phyloP scores from a whole-genome alignment of 2,329 filamentous ascomycete species.

The Fusarium anguioides region DNA sequence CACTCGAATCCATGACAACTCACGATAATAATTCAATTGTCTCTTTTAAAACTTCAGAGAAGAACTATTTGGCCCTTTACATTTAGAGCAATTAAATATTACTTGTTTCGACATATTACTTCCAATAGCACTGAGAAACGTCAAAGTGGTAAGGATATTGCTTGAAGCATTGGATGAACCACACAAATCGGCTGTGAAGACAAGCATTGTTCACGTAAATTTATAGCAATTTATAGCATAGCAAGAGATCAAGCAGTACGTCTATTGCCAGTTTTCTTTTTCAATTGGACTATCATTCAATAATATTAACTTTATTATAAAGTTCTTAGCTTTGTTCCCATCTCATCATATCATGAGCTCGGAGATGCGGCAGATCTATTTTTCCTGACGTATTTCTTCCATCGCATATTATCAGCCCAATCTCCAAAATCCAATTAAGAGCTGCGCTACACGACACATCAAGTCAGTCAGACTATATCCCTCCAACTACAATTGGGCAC shows the following conservation, averaged over 20 bases:
- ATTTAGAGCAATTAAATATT: not conserved
- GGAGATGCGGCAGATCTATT: conserved; percentile 45
- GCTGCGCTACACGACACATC: not conserved
- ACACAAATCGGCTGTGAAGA: not conserved
- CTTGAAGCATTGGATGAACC: not conserved
- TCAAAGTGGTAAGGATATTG: not conserved
- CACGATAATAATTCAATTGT: not conserved
- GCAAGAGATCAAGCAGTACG: not conserved
- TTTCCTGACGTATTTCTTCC: conserved; percentile 27
- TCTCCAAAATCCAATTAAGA: conserved; percentile 19
- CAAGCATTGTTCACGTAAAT: not conserved
- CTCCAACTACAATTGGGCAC: conserved; percentile 1
- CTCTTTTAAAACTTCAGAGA: not conserved
- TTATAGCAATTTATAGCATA: not conserved
- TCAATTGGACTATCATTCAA: not conserved
- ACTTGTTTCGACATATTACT: not conserved
- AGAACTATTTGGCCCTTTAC: not conserved
- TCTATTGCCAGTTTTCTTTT: no score
- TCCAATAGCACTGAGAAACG: not conserved
- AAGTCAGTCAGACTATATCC: not conserved
- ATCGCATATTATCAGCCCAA: conserved; percentile 18
- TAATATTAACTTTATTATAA: not conserved
- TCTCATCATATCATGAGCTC: conserved; percentile 11
- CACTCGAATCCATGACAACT: not conserved
- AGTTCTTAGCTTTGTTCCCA: not conserved